Evolutionary conservation across 116 monocot genomes (phyloP), one percentile per base, ranked within the genome.

Genomic region (Phalaenopsis hybrid): DNA sequence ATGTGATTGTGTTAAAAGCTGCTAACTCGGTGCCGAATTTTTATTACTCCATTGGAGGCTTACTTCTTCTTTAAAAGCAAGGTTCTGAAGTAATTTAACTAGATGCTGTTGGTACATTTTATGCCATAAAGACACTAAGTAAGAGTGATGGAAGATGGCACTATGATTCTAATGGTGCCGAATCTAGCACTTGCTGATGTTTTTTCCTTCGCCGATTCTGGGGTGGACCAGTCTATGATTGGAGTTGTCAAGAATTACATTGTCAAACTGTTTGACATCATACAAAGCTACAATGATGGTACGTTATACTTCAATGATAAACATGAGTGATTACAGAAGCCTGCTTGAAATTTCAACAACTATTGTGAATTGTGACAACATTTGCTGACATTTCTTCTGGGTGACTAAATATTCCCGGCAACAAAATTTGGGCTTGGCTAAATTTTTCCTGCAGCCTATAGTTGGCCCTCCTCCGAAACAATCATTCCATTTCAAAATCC

Each of bases 131-230:
- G 98, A 87, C 95, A 57, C 90, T 98, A 34, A 90, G 95, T 80
- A 95, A 95, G 82, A 98, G 93, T 84, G 98, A 95, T 85, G 98
- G 98, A 79, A 98, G 90, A 84, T 98, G 98, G 98, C 93, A 90
- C 33, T 89, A 87, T 80, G 89, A 90, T 86, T 81, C 92, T 33
- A 88, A 89, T 75, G 87, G 83, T 81, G 87, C 90, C 79, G 93
- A 90, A 78, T 90, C 98, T 31, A 94, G 93, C 81, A 89, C 86
- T 59, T 85, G 89, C 98, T 81, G 98, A 95, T 98, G 89, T 37
- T 41, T 2, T 23, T 83, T 81, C 76, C 21, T 20, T 81, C n/a
- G 4, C n/a, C 3, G 67, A 45, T 28, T 50, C 50, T 57, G n/a
- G n/a, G 2, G 31, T 77, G 15, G 31, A 46, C 9, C 31, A 25